Evolutionary conservation across 2,329 filamentous ascomycete genomes (phyloP).

Genomic region (Alternaria brassicicola): DNA sequence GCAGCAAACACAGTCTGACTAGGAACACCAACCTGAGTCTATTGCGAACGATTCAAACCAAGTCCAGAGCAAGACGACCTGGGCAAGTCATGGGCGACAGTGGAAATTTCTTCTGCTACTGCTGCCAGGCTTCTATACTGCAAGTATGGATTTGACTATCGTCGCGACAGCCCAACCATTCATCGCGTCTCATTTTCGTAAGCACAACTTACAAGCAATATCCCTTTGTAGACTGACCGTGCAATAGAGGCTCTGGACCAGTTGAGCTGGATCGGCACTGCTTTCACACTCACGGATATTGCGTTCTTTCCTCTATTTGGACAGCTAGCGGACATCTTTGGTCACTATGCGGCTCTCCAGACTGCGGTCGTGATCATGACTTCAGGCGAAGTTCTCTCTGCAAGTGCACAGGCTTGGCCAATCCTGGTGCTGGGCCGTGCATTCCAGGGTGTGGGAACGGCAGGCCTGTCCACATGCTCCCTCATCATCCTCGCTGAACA

Average conservation of each 20-base stretch:
- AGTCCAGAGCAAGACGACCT: not conserved
- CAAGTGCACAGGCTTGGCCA: not conserved
- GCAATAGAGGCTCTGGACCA: not conserved
- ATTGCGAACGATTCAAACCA: not conserved
- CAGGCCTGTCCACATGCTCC: not conserved
- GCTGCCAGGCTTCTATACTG: not conserved
- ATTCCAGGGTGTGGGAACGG: not conserved
- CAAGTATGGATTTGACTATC: not conserved
- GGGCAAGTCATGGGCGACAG: not conserved
- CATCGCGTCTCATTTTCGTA: not conserved
- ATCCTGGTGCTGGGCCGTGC: not conserved
- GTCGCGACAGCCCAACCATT: not conserved
- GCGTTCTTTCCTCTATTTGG: not conserved
- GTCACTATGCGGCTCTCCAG: not conserved
- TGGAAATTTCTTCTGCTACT: not conserved
- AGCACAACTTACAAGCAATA: not conserved
- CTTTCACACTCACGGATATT: not conserved
- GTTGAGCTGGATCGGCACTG: not conserved
- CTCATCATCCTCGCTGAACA: not conserved
- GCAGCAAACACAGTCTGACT: not conserved
- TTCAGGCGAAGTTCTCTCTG: not conserved
- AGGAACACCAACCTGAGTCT: not conserved
- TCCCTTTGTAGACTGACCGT: not conserved
- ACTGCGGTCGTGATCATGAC: not conserved
- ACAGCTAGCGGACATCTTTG: not conserved